Evolutionary conservation across 2,329 filamentous ascomycete genomes (phyloP).

Genomic region (Clonostachys rhizophaga): DNA sequence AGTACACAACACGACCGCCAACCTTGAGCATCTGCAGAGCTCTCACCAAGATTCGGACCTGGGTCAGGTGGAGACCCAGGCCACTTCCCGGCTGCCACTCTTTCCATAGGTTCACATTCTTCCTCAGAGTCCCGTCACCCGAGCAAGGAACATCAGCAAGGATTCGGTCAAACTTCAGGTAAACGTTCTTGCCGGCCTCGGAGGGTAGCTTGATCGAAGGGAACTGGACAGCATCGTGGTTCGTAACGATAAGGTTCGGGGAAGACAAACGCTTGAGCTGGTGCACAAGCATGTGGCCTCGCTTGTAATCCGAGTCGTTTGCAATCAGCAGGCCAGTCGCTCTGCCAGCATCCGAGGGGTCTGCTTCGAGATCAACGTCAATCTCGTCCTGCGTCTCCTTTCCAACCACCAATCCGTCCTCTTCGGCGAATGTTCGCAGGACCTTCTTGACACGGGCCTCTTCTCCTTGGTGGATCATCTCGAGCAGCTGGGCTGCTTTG

Average conservation of each 20-base stretch:
- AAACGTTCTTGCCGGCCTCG: constrained; percentile 56
- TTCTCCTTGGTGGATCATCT: constrained; percentile 90
- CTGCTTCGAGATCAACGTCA: constrained; percentile 49
- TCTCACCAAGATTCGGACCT: constrained; percentile 84
- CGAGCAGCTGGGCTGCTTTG: constrained; percentile 92
- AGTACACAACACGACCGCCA: constrained; percentile 92
- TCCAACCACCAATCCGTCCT: constrained; percentile 51
- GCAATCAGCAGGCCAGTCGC: constrained; percentile 90
- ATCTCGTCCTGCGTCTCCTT: constrained; percentile 40
- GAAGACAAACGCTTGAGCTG: constrained; percentile 97
- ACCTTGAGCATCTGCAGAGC: constrained; percentile 95
- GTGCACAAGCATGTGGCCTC: constrained; percentile 94
- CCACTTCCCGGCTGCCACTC: constrained; percentile 89
- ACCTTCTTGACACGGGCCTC: constrained; percentile 78
- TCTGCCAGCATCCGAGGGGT: constrained; percentile 72
- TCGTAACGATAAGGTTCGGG: constrained; percentile 93
- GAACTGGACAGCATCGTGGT: constrained; percentile 95
- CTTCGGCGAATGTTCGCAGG: constrained; percentile 57
- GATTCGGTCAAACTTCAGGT: constrained; percentile 95
- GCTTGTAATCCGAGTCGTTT: constrained; percentile 95
- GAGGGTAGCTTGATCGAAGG: constrained; percentile 82
- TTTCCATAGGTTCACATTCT: constrained; percentile 92
- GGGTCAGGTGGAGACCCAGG: constrained; percentile 80
- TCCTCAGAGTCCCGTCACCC: constrained; percentile 88
- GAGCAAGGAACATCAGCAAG: constrained; percentile 96